Conservation (phyloP, 176 grass and related monocot genomes). For the Otatea glauca region DNA sequence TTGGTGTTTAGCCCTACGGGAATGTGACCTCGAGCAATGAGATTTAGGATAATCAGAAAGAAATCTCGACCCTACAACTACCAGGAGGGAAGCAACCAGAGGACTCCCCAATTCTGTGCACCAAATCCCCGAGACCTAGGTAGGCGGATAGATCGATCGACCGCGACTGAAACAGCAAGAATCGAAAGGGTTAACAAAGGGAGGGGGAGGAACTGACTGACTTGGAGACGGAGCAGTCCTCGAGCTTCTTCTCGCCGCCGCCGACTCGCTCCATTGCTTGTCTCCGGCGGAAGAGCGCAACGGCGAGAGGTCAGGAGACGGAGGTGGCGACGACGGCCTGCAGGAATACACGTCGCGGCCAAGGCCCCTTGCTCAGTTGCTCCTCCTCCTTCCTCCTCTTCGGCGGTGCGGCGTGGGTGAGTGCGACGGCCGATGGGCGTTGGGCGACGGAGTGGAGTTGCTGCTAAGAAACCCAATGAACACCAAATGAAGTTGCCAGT, state of each 20-base stretch:
- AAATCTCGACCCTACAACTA: neutral
- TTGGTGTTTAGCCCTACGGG: neutral
- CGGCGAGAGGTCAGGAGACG: neutral
- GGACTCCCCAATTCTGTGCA: neutral
- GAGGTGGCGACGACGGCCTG: neutral
- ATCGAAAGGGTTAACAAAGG: neutral
- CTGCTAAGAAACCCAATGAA: no score
- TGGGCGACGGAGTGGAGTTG: no score
- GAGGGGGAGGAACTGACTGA: conserved; percentile 43
- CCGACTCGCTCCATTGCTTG: conserved; percentile 55
- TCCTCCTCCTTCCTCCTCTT: neutral
- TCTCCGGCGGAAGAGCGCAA: neutral
- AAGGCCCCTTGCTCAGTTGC: neutral
- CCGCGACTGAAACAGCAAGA: neutral
- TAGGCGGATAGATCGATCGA: neutral
- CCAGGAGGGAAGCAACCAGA: neutral
- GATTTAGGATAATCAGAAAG: neutral
- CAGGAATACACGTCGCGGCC: neutral
- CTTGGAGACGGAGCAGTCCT: conserved; percentile 93
- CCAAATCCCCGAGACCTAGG: neutral
- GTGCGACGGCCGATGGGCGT: no score
- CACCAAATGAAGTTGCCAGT: no score
- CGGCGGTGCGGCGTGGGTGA: neutral
- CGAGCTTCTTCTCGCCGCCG: conserved; percentile 84
- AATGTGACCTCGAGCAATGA: neutral